These are phyloP conservation scores for Chaetomium cochliodes DNA, from an alignment of 495 filamentous ascomycete species.

Conservation along the genomic window DNA sequence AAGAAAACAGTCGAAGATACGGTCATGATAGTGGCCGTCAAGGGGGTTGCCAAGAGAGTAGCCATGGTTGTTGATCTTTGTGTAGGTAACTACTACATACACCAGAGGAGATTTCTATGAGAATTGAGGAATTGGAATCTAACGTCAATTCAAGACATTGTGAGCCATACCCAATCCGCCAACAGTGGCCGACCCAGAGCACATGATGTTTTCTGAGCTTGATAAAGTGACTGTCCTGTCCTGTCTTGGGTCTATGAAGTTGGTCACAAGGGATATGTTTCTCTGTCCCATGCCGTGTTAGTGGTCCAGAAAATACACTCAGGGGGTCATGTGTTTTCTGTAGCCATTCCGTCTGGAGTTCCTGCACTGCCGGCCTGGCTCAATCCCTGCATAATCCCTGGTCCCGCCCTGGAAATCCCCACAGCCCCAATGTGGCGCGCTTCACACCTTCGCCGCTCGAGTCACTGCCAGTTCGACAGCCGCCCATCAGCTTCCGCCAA, in stretches of 20 bases:
- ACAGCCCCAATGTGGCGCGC: conserved; percentile 34
- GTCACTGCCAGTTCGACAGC: conserved; percentile 38
- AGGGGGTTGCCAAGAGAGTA: not conserved
- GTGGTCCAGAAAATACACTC: not conserved
- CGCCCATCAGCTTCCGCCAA: conserved; percentile 34
- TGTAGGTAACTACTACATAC: too few relatives aligned
- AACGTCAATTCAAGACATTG: not conserved
- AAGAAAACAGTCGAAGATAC: conserved; percentile 19
- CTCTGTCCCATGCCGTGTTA: not conserved
- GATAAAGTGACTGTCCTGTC: not conserved
- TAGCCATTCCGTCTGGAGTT: not conserved
- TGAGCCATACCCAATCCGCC: not conserved
- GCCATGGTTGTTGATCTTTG: conserved; percentile 14
- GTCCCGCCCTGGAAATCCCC: not conserved
- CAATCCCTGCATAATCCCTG: not conserved
- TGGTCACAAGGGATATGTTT: too few relatives aligned
- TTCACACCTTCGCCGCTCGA: conserved; percentile 34
- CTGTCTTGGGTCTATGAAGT: too few relatives aligned
- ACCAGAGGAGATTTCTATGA: not conserved
- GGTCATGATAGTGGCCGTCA: conserved; percentile 10
- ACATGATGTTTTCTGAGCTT: not conserved
- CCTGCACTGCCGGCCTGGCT: not conserved
- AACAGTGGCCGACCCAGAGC: not conserved
- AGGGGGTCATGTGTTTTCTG: not conserved
- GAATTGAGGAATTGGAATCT: not conserved